Evolutionary conservation across 2,329 filamentous ascomycete genomes (phyloP).

Genomic region (Corniculantispora saksenae): DNA sequence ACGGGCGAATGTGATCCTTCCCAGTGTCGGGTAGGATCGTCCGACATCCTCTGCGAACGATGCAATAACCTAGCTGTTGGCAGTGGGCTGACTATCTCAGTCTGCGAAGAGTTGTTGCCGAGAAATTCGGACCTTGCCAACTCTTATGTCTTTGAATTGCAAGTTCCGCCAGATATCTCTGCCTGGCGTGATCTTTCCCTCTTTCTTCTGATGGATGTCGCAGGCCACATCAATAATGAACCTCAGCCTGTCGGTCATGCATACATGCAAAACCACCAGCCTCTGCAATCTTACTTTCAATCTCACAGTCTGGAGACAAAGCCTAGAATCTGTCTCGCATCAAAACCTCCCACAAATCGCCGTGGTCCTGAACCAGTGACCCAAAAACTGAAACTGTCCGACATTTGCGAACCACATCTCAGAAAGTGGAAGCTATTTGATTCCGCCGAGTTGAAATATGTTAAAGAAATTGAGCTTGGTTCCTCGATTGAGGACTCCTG

Average conservation of each 20-base stretch:
- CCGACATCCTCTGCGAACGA: not conserved
- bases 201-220: not conserved
- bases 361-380: not conserved
- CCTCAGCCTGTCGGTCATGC: not conserved
- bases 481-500: not conserved
- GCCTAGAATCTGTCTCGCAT: not conserved
- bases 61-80: not conserved
- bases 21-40: not conserved
- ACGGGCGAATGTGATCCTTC: not conserved
- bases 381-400: not conserved
- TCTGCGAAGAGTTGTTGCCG: not conserved
- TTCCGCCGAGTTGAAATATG: not conserved
- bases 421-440: slow-evolving; percentile 1
- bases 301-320: not conserved
- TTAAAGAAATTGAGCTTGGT: accelerated
- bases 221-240: not conserved
- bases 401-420: not conserved
- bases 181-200: not conserved
- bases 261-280: not conserved
- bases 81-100: not conserved
- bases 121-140: not conserved
- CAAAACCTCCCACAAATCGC: not conserved
- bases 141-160: not conserved
- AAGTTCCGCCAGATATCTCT: not conserved
- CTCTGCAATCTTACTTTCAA: accelerated